Evolutionary conservation across 2,329 filamentous ascomycete species (phyloP).

Genomic region (Colletotrichum chrysophilum): DNA sequence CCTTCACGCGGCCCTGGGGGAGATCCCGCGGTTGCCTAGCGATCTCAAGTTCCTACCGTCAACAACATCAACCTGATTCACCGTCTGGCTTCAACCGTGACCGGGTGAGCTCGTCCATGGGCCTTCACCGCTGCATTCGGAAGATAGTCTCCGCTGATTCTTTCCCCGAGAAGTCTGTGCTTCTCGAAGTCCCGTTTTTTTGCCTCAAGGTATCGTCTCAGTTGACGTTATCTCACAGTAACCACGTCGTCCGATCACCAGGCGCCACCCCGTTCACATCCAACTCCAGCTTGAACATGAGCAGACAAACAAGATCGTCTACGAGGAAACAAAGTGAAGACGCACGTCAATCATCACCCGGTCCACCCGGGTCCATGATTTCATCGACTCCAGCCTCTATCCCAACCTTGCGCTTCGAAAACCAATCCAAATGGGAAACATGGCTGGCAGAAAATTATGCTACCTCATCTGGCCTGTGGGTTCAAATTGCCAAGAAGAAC

Average conservation of each 20-base stretch:
- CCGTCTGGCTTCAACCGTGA: not conserved
- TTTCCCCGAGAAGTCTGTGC: not conserved
- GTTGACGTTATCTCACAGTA: not conserved
- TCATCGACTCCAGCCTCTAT: not conserved
- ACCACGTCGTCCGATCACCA: not conserved
- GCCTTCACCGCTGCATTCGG: not conserved
- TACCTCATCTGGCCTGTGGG: constrained; percentile 44
- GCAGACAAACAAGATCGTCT: not conserved
- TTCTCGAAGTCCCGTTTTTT: not conserved
- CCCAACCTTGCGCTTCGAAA: constrained; percentile 31
- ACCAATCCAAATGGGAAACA: constrained; percentile 33
- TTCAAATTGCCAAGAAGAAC: constrained; percentile 54
- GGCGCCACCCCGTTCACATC: not conserved
- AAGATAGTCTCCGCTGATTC: not conserved
- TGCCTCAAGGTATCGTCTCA: fast-evolving
- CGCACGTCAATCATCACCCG: fast-evolving
- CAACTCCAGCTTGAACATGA: not conserved
- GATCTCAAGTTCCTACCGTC: not conserved
- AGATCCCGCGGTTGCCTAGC: not conserved
- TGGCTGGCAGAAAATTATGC: constrained; percentile 43
- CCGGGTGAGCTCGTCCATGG: fast-evolving
- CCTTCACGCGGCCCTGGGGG: not conserved
- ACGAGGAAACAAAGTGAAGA: not conserved
- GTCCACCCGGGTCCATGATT: not conserved
- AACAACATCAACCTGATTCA: not conserved